Base-by-base conservation (phyloP, 1,139 yeast genomes). In the Geotrichum citri-aurantii region DNA sequence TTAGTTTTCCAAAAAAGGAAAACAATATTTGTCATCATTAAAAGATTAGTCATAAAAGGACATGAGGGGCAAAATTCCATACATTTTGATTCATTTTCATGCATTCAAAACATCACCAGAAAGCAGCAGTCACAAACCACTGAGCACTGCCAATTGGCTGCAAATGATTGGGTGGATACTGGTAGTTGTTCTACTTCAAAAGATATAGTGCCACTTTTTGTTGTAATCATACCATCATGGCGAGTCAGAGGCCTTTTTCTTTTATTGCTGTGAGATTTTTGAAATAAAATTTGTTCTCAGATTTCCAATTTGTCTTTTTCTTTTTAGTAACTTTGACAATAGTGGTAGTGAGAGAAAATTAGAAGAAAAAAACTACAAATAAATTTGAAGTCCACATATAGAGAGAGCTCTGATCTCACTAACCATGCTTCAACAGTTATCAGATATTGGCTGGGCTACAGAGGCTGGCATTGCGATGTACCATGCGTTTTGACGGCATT, bases 21-120 rank as follows among this genome's bases (percentile, higher is more conserved):
- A 19, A 12, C n/a, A 11, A 48, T 29, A 55, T 55, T 55, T 44
- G 57, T 55, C 42, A 55, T 40, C 54, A 50, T 27, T 19, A 2
- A 23, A 50, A 42, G 52, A 55, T 55, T 55, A 55, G 57, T 55
- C 57, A 55, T 42, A 44, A 11, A 12, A 46, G n/a, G 48, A 14
- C 5, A 24, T 46, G 48, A 24, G 27, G 48, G 48, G 27, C 48
- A 46, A 21, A 2, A 14, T 37, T 2, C 44, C 44, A 37, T 37
- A n/a, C 44, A 37, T 37, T n/a, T 37, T 37, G 10, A 37, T 37
- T 37, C 44, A 37, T 37, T 37, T 37, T 37, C 6, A 37, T 37
- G 14, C 44, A 37, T 37, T 37, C 19, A 37, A 14, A n/a, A 37
- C 44, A 3, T 5, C 44, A 17, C 21, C 19, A n/a, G 1, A n/a